phyloP scores from a whole-genome alignment of 352 stramenopile species.

The Phytophthora litchii region DNA sequence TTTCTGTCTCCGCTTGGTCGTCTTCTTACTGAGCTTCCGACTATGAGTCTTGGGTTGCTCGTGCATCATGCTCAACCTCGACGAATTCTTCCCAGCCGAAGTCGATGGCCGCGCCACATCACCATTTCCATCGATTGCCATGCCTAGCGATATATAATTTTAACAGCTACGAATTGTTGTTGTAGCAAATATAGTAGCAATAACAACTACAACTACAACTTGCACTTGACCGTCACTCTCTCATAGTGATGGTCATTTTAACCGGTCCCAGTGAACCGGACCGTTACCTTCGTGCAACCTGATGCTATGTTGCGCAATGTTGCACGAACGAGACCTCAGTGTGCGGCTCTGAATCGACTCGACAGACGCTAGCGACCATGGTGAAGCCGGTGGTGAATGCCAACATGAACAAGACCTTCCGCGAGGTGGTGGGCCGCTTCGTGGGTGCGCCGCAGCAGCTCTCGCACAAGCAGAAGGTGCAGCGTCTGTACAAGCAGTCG shows the following conservation, averaged over 20 bases:
- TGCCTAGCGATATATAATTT: neutral
- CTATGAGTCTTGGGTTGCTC: constrained; percentile 1
- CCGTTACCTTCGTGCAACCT: constrained; percentile 7
- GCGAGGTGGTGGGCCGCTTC: constrained; percentile 79
- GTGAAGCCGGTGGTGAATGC: constrained; percentile 70
- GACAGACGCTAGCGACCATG: constrained; percentile 41
- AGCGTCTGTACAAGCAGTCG: constrained; percentile 94
- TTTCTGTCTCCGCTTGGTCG: constrained; percentile 14
- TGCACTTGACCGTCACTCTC: no score
- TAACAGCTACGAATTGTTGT: no score
- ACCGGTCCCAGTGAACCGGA: constrained; percentile 6
- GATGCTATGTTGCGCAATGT: constrained; percentile 13
- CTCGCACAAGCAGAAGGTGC: constrained; percentile 89
- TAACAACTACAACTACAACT: neutral
- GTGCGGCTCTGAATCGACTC: constrained; percentile 20
- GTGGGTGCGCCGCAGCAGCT: constrained; percentile 64
- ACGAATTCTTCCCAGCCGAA: constrained; percentile 11
- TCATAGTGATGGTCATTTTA: constrained; percentile 5
- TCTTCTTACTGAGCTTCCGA: constrained; percentile 13
- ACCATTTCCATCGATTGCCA: constrained; percentile 8
- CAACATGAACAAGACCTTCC: constrained; percentile 88
- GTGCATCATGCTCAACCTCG: neutral
- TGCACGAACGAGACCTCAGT: constrained; percentile 14
- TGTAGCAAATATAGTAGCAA: constrained; percentile 2
- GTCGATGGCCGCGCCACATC: constrained; percentile 8